Percentiles rank a stretch among this genome's conserved stretches.
Evolutionary conservation across 345 rosid genomes (phyloP).

Genomic region (sweet orange (Citrus sinensis)): DNA sequence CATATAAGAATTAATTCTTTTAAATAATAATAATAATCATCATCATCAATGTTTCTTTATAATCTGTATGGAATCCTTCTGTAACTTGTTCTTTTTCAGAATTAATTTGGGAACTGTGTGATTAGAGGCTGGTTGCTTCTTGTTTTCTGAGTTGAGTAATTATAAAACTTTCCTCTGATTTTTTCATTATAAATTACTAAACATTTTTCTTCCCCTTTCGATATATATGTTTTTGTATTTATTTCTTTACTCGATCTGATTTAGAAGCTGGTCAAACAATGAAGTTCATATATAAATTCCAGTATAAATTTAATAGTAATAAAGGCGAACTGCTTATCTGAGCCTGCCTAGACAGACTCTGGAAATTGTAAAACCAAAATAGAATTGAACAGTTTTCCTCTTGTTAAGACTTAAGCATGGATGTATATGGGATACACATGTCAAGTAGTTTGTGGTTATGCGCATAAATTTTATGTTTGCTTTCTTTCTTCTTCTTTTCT

Average conservation of each 20-base stretch:
- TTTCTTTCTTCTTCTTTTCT: background rate
- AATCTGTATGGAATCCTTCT: background rate
- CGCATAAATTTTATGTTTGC: background rate
- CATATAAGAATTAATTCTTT: background rate
- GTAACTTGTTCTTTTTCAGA: background rate
- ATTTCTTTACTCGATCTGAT: background rate
- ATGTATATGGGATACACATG: background rate
- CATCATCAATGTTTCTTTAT: background rate
- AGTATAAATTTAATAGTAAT: background rate
- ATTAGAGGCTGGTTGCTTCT: background rate
- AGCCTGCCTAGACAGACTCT: background rate
- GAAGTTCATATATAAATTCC: background rate
- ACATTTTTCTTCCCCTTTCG: background rate
- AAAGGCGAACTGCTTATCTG: background rate
- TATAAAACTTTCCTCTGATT: background rate
- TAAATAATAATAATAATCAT: background rate
- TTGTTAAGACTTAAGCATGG: background rate
- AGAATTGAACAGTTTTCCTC: background rate
- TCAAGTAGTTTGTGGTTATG: background rate
- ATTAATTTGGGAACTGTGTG: background rate
- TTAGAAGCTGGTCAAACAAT: background rate
- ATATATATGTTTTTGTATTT: background rate
- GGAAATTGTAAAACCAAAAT: background rate
- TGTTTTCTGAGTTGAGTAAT: background rate
- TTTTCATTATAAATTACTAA: background rate